phyloP scores from a whole-genome alignment of 257 asterid species.

The Solanum infundibuliforme region DNA sequence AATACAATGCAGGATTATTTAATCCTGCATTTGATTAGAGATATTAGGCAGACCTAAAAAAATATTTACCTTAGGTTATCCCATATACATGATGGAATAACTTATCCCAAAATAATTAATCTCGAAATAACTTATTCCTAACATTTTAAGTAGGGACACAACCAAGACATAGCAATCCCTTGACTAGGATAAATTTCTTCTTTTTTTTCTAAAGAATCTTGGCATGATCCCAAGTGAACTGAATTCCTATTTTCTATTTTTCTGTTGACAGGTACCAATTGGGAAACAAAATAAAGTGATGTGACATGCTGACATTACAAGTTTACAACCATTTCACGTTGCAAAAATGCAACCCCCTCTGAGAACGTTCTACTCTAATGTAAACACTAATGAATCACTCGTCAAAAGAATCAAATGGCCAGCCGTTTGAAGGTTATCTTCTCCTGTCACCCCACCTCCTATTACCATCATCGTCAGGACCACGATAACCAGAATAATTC shows the following conservation, averaged over 20 bases:
- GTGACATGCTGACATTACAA: not conserved
- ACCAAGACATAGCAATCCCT: not conserved
- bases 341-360: not conserved
- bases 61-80: too few species aligned
- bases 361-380: not conserved
- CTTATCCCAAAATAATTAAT: too few species aligned
- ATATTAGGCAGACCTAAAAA: not conserved
- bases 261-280: not conserved
- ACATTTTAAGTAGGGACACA: not conserved
- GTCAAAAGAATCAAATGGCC: not conserved
- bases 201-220: not conserved
- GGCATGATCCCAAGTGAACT: not conserved
- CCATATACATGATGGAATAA: too few species aligned
- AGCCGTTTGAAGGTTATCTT: conserved; percentile 4
- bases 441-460: conserved; percentile 52
- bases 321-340: not conserved
- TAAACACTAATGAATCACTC: not conserved
- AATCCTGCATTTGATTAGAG: too few species aligned
- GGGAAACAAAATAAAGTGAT: not conserved
- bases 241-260: not conserved
- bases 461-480: conserved; percentile 25
- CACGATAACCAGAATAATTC: conserved; percentile 27
- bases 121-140: not conserved
- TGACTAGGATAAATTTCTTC: not conserved
- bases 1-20: too few species aligned